Evolutionary conservation across 129 eudicot genomes (phyloP).

Genomic region (Erigeron canadensis): DNA sequence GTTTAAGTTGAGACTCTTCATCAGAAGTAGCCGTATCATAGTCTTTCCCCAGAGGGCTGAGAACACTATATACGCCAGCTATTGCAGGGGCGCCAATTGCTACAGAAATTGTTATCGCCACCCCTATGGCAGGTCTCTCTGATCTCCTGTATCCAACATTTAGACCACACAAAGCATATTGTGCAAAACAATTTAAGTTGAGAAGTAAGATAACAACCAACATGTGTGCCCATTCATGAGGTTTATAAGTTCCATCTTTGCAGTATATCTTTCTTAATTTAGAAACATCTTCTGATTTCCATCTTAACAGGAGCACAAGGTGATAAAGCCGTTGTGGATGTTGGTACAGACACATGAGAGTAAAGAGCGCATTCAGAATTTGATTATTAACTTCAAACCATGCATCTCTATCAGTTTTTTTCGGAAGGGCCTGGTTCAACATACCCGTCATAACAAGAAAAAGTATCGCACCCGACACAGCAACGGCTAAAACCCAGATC

Average conservation of each 20-base stretch:
- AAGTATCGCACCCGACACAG: conserved; percentile 84
- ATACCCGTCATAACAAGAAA: conserved; percentile 94
- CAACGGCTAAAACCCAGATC: conserved; percentile 75
- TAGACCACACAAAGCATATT: conserved; percentile 83
- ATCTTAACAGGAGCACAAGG: conserved; percentile 68
- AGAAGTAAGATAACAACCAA: conserved; percentile 72
- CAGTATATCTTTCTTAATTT: conserved; percentile 74
- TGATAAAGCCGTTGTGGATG: conserved; percentile 82
- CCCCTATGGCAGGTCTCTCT: conserved; percentile 79
- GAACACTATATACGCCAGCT: conserved; percentile 75
- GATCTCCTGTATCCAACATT: conserved; percentile 79
- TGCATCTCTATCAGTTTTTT: conserved; percentile 67
- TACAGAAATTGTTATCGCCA: conserved; percentile 66
- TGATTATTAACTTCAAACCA: conserved; percentile 98
- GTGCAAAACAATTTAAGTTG: conserved; percentile 86
- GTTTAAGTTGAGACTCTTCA: conserved; percentile 70
- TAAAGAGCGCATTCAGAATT: conserved; percentile 83
- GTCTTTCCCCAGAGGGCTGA: conserved; percentile 92
- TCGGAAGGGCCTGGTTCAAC: conserved; percentile 74
- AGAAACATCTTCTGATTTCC: conserved; percentile 73
- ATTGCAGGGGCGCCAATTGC: conserved; percentile 93
- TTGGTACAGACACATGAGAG: conserved; percentile 89
- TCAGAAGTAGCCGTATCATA: conserved; percentile 45
- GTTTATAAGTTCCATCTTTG: conserved; percentile 87
- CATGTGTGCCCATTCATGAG: conserved; percentile 97